Base-by-base conservation (phyloP, 805 yeast species). In the Jamesozyma hellenica region DNA sequence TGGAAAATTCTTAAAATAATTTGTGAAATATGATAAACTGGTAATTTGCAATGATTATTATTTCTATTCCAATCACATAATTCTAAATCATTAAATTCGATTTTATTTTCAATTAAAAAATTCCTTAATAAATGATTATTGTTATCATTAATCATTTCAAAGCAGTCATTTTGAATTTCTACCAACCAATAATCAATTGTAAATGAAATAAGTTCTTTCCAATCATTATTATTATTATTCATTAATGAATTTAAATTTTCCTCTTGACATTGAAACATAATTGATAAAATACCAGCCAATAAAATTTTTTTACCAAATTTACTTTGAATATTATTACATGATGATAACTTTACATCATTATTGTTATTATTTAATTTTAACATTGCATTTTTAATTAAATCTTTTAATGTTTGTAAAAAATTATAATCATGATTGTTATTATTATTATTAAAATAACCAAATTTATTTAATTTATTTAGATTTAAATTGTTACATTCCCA, bases 211-310 rank as follows among this genome's bases (percentile, higher is more conserved):
- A 77, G 62, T 42, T 80, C 85, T 51, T 82, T 74, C 94, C 94
- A 85, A 33, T 74, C 67, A 23, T 45, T 36, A 12, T 44, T 36
- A 26, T 43, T 39, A 8, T 43, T 36, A 13, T 39, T 31, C 31
- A 46, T 40, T 14, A 45, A 27, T n/a, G 44, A 48, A 16, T 51
- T 53, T 27, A 46, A 56, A 48, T 79, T 86, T 10, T 79, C 64
- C 52, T 81, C 86, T 52, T 79, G 86, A 69, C 82, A 75, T 56
- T 79, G 86, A 44, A 72, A 75, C 70, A 80, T 70, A 4, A 82
- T 68, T 2, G 86, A 74, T 35, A 77, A 61, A 34, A 82, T 54
- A 0, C 92, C 92, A 8, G 82, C 77, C 32, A 82, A 60, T 27
- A 82, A 56, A 7, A 82, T 74, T 46, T 76, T 75, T 41, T 77